Percentiles rank a stretch among this genome's conserved stretches.
These are phyloP conservation scores for Penicillium sp. DNA, from an alignment of 2,329 filamentous ascomycete genomes.

Conservation along the genomic window DNA sequence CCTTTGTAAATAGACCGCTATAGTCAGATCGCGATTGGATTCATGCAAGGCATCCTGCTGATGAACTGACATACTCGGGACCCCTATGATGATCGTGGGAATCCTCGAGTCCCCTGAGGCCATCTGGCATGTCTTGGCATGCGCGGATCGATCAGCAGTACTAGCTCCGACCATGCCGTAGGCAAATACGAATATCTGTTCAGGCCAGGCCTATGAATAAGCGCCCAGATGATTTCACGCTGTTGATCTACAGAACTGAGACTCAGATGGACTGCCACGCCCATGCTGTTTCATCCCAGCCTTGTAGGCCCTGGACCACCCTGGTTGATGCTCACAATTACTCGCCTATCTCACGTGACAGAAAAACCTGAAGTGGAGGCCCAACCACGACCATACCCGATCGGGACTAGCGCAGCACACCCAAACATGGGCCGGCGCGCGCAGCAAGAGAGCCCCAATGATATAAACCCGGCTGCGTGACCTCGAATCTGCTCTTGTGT, in stretches of 20 bases:
- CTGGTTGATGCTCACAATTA: too few relatives aligned
- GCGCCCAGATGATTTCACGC: too few relatives aligned
- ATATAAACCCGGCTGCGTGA: conserved; percentile 53
- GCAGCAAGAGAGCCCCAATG: conserved; percentile 46
- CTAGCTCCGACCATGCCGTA: neutral
- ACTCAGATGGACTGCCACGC: too few relatives aligned
- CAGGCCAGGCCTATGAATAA: too few relatives aligned
- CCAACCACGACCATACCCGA: conserved; percentile 36
- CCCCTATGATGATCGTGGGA: conserved; percentile 18
- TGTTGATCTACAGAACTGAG: too few relatives aligned
- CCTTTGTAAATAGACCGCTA: neutral
- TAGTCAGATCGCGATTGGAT: neutral
- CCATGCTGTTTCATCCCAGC: too few relatives aligned
- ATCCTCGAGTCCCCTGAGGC: conserved; percentile 26
- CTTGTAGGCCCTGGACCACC: too few relatives aligned
- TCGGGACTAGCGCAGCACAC: conserved; percentile 34
- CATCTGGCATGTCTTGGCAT: conserved; percentile 44
- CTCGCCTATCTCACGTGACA: conserved; percentile 24
- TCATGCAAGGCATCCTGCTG: conserved; percentile 1
- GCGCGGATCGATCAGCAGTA: neutral
- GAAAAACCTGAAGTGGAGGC: conserved; percentile 29
- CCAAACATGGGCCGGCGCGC: conserved; percentile 48
- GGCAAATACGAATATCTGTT: too few relatives aligned
- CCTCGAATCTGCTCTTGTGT: conserved; percentile 42
- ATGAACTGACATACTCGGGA: conserved; percentile 11